Base-by-base conservation (phyloP, 1,284 basidiomycete species). In the Tranzscheliella williamsii region DNA sequence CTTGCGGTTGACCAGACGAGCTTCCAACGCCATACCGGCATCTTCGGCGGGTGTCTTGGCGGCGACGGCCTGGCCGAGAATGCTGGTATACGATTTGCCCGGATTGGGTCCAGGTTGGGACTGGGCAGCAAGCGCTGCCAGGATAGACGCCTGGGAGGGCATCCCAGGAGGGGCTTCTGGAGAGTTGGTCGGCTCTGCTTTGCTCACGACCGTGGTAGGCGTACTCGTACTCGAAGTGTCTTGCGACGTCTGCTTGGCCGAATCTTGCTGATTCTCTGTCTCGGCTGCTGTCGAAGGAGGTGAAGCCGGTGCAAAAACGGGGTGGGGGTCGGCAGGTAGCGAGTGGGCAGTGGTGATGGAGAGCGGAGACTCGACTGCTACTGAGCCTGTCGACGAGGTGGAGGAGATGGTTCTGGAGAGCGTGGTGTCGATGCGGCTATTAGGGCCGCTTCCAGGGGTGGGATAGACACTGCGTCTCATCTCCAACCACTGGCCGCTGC, bases 21-120 rank as follows among this genome's bases (percentile, higher is more conserved):
- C 70, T 38, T 71, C 72, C 16, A 76, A 67, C 3, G 74, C 73
- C 41, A 62, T 30, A 3, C 60, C 62, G 3, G 73, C 62, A 37
- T 75, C 70, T 41, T 76, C 74, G 17, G 68, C 54, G 11, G 71
- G 49, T 4, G 74, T 76, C 48, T 76, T 76, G 34, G 64, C 71
- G 5, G 74, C 73, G 4, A 76, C 54, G 16, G 74, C 70, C 49
- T 72, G 67, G 16, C 74, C 74, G 30, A 74, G 62, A 38, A 76
- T 63, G 21, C 61, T 50, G n/a, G 72, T 64, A 44, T 58, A 64
- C 0, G 61, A 50, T 13, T 50, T 44, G 27, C 55, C 61, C 3
- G 61, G 61, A 18, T 17, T 50, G 37, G 53, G 52, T 31, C 61
- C 61, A 2, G 61, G 55, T 31, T 54, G 30, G 4, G 55, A 58